phyloP scores from a whole-genome alignment of 2,329 filamentous ascomycete genomes.

The Aplosporella prunicola region DNA sequence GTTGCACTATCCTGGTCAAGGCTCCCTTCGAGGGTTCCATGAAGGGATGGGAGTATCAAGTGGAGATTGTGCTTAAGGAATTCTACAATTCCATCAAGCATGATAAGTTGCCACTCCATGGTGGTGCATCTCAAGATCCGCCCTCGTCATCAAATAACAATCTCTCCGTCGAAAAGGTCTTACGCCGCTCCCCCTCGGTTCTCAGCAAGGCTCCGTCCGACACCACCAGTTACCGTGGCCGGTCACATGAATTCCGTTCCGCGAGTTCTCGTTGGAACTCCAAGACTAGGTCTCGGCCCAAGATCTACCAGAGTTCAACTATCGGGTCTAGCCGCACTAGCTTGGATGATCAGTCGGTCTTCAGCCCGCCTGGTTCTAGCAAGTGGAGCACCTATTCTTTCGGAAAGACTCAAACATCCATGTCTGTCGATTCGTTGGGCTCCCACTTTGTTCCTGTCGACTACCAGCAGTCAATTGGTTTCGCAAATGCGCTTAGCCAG shows the following conservation, averaged over 20 bases:
- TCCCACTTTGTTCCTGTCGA: conserved; percentile 67
- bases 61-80: conserved; percentile 84
- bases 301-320: conserved; percentile 65
- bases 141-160: conserved; percentile 39
- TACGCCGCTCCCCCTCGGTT: conserved; percentile 81
- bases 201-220: conserved; percentile 91
- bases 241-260: conserved; percentile 54
- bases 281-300: conserved; percentile 74
- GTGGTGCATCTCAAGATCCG: conserved; percentile 46
- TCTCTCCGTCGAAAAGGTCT: conserved; percentile 60
- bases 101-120: conserved; percentile 77
- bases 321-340: conserved; percentile 89
- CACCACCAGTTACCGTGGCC: conserved; percentile 61
- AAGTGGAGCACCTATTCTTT: conserved; percentile 93
- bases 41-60: conserved; percentile 76
- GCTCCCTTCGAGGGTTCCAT: conserved; percentile 63
- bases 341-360: conserved; percentile 84
- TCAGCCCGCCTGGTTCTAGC: conserved; percentile 85
- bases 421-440: conserved; percentile 84
- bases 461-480: conserved; percentile 93
- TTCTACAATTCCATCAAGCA: conserved; percentile 86
- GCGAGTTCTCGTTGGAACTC: conserved; percentile 67
- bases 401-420: conserved; percentile 79
- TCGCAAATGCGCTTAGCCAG: conserved; percentile 91
- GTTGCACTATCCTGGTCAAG: conserved; percentile 69